phyloP scores from a whole-genome alignment of 306 rosid genomes.

The Dryas octopetala region DNA sequence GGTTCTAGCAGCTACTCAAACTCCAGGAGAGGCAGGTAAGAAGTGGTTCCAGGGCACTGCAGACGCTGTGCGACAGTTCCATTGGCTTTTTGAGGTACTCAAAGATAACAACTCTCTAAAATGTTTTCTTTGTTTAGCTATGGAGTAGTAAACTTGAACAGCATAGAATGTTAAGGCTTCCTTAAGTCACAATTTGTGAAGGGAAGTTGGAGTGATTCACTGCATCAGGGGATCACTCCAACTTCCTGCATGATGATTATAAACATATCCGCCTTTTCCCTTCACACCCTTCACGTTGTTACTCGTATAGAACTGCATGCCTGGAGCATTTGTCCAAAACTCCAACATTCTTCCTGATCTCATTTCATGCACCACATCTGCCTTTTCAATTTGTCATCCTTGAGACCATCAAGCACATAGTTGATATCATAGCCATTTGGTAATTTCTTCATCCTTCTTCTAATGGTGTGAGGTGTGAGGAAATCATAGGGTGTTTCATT shows the following conservation, averaged over 20 bases:
- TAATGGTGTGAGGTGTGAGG: neutral
- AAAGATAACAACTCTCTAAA: neutral
- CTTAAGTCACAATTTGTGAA: slow-evolving; percentile 21
- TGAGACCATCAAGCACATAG: slow-evolving; percentile 5
- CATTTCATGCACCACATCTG: neutral
- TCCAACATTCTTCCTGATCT: slow-evolving; percentile 19
- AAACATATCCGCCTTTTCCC: slow-evolving; percentile 22
- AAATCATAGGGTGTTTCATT: slow-evolving; percentile 21
- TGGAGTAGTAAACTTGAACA: slow-evolving; percentile 16
- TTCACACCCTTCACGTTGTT: slow-evolving; percentile 12
- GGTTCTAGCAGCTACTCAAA: slow-evolving; percentile 99
- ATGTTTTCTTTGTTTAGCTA: neutral
- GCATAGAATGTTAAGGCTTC: slow-evolving; percentile 14
- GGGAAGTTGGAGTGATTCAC: slow-evolving; percentile 24
- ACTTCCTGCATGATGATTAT: slow-evolving; percentile 8
- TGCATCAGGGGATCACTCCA: slow-evolving; percentile 1
- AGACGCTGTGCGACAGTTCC: slow-evolving; percentile 98
- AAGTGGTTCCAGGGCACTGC: slow-evolving; percentile 97
- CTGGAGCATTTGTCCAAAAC: slow-evolving; percentile 16
- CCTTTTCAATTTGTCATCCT: neutral
- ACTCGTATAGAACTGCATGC: slow-evolving; percentile 12
- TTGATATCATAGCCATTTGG: slow-evolving; percentile 14
- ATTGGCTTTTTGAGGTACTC: slow-evolving; percentile 95
- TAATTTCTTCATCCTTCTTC: slow-evolving; percentile 3
- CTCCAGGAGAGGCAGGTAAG: slow-evolving; percentile 84